These are phyloP conservation scores for Golubevia pallescens DNA, from an alignment of 1,284 basidiomycete genomes.

Conservation along the genomic window DNA sequence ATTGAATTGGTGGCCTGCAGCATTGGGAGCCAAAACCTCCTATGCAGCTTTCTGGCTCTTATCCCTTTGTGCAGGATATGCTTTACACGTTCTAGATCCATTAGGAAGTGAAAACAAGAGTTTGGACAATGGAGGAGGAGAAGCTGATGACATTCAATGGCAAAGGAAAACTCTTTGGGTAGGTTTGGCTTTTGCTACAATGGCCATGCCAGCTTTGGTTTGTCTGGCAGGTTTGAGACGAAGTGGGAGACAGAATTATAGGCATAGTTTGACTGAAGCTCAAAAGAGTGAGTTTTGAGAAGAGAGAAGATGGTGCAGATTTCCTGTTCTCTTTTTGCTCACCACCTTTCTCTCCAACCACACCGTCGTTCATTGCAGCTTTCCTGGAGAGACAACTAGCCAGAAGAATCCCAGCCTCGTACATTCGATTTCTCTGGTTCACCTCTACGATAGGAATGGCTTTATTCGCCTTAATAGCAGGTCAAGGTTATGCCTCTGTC, in stretches of 20 bases:
- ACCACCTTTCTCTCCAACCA: not conserved
- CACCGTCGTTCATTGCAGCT: too few relatives aligned
- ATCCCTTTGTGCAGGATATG: slow-evolving; percentile 66
- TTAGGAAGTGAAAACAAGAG: slow-evolving; percentile 17
- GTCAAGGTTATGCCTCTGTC: slow-evolving; percentile 70
- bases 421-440: slow-evolving; percentile 70
- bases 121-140: too few relatives aligned
- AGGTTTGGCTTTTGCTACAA: slow-evolving; percentile 68
- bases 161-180: slow-evolving; percentile 71
- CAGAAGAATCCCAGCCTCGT: slow-evolving; percentile 68
- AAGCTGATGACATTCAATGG: slow-evolving; percentile 66
- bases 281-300: slow-evolving; percentile 57
- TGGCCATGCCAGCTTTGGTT: slow-evolving; percentile 68
- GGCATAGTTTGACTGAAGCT: slow-evolving; percentile 63
- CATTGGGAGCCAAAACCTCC: slow-evolving; percentile 67
- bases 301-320: too few relatives aligned
- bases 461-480: slow-evolving; percentile 69
- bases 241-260: slow-evolving; percentile 55
- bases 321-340: not conserved
- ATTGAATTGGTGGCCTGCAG: slow-evolving; percentile 66
- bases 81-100: slow-evolving; percentile 64
- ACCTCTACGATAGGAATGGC: slow-evolving; percentile 68
- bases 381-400: slow-evolving; percentile 67
- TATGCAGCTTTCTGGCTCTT: slow-evolving; percentile 68
- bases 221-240: slow-evolving; percentile 53